Conservation (phyloP, 495 filamentous ascomycete genomes). For the Daldinia decipiens region DNA sequence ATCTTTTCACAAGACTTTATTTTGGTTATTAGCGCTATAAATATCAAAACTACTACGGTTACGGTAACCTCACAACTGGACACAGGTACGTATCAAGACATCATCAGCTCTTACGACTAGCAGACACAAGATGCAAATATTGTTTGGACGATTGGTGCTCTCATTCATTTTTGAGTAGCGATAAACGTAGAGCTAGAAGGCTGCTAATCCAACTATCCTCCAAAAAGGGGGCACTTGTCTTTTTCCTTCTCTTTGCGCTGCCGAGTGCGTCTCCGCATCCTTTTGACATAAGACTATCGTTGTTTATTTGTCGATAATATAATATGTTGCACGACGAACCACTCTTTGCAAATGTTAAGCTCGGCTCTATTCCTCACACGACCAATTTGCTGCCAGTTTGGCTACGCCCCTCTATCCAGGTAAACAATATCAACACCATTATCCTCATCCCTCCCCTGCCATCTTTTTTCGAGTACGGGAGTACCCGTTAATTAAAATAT, state of each 20-base stretch:
- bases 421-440: constrained; percentile 22
- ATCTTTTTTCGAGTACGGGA: neutral
- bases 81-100: neutral
- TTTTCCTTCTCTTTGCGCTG: constrained; percentile 18
- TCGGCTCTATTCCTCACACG: constrained; percentile 9
- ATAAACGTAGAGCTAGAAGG: constrained; percentile 34
- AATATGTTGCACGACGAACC: constrained; percentile 13
- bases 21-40: neutral
- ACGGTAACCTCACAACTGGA: neutral
- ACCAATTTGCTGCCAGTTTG: constrained; percentile 7
- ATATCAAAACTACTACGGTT: neutral
- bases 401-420: constrained; percentile 26
- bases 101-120: neutral
- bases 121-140: neutral
- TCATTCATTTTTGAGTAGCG: constrained; percentile 37
- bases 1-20: neutral
- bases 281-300: neutral
- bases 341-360: constrained; percentile 2
- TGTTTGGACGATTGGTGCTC: constrained; percentile 29
- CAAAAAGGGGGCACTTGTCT: constrained; percentile 10
- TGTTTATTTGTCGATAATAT: constrained; percentile 5
- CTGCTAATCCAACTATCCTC: constrained; percentile 35
- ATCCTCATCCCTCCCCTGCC: neutral
- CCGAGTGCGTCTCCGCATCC: constrained; percentile 17
- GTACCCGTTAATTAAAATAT: constrained; percentile 26